Evolutionary conservation across 2,329 filamentous ascomycete genomes (phyloP).

Genomic region (Stagonosporopsis cucurbitacearum): DNA sequence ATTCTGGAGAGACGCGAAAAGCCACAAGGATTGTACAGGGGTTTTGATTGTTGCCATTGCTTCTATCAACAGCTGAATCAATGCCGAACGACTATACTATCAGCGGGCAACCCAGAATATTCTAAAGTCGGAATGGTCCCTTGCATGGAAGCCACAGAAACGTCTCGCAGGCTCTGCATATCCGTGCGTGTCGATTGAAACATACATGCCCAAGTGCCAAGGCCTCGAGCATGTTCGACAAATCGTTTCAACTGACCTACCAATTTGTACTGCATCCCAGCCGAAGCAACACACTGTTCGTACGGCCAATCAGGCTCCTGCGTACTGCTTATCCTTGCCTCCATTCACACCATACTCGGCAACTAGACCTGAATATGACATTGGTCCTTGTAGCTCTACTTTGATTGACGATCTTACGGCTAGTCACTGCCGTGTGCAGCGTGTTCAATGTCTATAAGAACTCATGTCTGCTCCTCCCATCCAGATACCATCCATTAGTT

Average conservation of each 20-base stretch:
- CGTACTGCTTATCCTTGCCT: background rate
- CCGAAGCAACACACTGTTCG: background rate
- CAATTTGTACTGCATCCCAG: background rate
- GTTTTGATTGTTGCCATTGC: too few species aligned
- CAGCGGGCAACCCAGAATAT: slow-evolving; percentile 6
- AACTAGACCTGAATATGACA: background rate
- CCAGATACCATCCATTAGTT: slow-evolving; percentile 4
- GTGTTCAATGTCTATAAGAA: slow-evolving; percentile 4
- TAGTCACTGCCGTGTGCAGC: background rate
- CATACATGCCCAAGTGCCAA: slow-evolving; percentile 7
- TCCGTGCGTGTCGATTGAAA: slow-evolving; percentile 11
- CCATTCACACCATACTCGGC: slow-evolving; percentile 1
- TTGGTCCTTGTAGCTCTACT: background rate
- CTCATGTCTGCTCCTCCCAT: background rate
- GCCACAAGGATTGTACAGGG: background rate
- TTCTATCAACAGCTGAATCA: background rate
- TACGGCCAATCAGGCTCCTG: background rate
- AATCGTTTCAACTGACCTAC: background rate
- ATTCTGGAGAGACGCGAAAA: background rate
- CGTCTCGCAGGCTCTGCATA: slow-evolving; percentile 19
- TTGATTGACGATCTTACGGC: slow-evolving; percentile 1
- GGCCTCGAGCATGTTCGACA: background rate
- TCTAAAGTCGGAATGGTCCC: slow-evolving; percentile 6
- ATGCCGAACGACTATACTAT: background rate
- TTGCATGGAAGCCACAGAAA: slow-evolving; percentile 23